Evolutionary conservation across 306 rosid species (phyloP).

Genomic region (Carpinus fangiana): DNA sequence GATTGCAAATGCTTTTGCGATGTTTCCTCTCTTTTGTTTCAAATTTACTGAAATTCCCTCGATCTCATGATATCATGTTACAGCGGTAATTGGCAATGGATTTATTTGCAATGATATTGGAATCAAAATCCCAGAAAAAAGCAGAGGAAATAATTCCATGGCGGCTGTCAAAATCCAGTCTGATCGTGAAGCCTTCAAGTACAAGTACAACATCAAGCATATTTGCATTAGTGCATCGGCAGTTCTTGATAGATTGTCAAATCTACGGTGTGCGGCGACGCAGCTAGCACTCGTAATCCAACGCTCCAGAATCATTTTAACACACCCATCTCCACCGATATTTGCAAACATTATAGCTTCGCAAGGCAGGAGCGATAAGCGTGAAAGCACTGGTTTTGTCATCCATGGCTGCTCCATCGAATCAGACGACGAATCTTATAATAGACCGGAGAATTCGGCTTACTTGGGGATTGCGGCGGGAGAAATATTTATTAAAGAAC

Average conservation of each 20-base stretch:
- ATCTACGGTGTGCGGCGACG: conserved; percentile 3
- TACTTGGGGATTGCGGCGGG: neutral
- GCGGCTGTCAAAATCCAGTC: conserved; percentile 1
- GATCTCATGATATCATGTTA: neutral
- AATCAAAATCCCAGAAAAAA: neutral
- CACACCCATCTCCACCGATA: neutral
- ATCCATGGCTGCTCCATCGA: neutral
- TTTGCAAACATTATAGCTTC: neutral
- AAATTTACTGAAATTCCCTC: too few relatives aligned
- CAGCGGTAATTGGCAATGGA: conserved; percentile 9
- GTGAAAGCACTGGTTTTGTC: neutral
- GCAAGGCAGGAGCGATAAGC: conserved; percentile 1
- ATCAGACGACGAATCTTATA: neutral
- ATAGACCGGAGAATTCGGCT: too few relatives aligned
- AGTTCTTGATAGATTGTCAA: neutral
- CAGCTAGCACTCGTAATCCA: neutral
- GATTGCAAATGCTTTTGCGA: too few relatives aligned
- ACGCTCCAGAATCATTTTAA: neutral
- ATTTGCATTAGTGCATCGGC: conserved; percentile 6
- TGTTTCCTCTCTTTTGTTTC: too few relatives aligned
- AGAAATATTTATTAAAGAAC: conserved; percentile 20
- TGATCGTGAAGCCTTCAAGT: neutral
- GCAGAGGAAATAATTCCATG: neutral
- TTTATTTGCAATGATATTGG: conserved; percentile 3
- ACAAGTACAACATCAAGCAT: neutral